These are phyloP conservation scores for Aquilaria malaccensis DNA, from an alignment of 345 rosid species.

Conservation along the genomic window DNA sequence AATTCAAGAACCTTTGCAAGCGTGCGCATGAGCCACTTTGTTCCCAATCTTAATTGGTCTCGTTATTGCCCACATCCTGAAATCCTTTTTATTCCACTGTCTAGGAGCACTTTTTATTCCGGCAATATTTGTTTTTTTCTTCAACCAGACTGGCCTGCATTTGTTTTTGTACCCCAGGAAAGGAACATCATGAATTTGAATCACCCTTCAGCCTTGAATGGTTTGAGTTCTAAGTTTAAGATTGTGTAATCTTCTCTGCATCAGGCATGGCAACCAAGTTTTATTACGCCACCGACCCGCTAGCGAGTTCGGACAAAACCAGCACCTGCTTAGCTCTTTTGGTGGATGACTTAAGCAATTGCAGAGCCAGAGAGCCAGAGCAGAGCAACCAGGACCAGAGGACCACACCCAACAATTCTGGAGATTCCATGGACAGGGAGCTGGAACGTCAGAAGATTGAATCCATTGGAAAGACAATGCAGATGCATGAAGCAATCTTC, in stretches of 20 bases:
- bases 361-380: slow-evolving; percentile 19
- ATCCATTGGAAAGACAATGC: slow-evolving; percentile 69
- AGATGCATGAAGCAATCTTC: slow-evolving; percentile 68
- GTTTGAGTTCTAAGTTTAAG: slow-evolving; percentile 5
- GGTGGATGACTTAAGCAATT: slow-evolving; percentile 38
- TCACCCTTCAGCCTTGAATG: slow-evolving; percentile 9
- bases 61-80: slow-evolving; percentile 18
- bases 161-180: slow-evolving; percentile 12
- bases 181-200: slow-evolving; percentile 15
- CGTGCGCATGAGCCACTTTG: no score
- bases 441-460: slow-evolving; percentile 41
- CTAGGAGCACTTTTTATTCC: slow-evolving; percentile 11
- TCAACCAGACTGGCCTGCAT: slow-evolving; percentile 16
- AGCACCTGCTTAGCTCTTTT: slow-evolving; percentile 22
- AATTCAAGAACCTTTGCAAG: no score
- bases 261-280: slow-evolving; percentile 84
- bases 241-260: background rate
- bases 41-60: slow-evolving; percentile 11
- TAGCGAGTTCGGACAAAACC: slow-evolving; percentile 23
- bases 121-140: slow-evolving; percentile 12
- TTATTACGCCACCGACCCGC: slow-evolving; percentile 29
- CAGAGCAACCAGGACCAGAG: slow-evolving; percentile 11
- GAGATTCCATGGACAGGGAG: slow-evolving; percentile 34
- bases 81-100: slow-evolving; percentile 15
- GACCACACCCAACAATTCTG: slow-evolving; percentile 13